Base-by-base conservation (phyloP, 139 green algal species). In the Chlorella sp. region DNA sequence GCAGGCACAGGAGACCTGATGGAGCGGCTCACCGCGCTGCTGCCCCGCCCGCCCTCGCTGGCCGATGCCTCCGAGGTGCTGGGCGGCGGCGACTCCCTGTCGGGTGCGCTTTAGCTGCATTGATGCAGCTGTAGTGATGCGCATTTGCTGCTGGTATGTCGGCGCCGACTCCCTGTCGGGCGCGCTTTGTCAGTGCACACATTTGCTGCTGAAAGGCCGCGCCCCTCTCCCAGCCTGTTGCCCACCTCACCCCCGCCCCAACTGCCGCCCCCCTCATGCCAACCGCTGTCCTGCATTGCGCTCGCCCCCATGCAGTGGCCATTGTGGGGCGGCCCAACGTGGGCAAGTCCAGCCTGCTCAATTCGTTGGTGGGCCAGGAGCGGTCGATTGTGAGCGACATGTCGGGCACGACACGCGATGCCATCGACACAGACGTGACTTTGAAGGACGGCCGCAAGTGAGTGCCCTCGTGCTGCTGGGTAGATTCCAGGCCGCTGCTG, bases 311-410 rank as follows among this genome's bases (percentile, higher is more conserved):
- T 62, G 78, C 92, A 23, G 85, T 99, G 9, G 94, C 97, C 28
- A 99, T 99, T 44, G 89, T 99, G 20, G 97, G 97, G 7, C 91
- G 97, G 25, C 97, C 97, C 39, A 99, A 99, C 88, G 97, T 98
- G 34, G 96, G 96, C 81, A 98, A 99, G 90, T 96, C 90, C 90
- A 96, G 88, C 84, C 88, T 99, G 55, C 85, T 99, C 20, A 99
- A 99, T 83, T 89, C 94, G 17, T 90, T 99, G 32, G 88, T 93
- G 16, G 96, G 97, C 12, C 41, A 70, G 44, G 44, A 51, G 44
- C 44, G 97, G 30, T 90, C 93, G 15, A 99, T 99, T 44, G 97
- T 99, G 82, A 98, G 94, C 85, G 89, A 94, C 85, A 92, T 99
- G 86, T 93, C 91, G 25, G 97, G 97, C 84, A 99, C 97, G 3